Evolutionary conservation across 768 basidiomycete species (phyloP).

Genomic region (Collybiopsis confluens): DNA sequence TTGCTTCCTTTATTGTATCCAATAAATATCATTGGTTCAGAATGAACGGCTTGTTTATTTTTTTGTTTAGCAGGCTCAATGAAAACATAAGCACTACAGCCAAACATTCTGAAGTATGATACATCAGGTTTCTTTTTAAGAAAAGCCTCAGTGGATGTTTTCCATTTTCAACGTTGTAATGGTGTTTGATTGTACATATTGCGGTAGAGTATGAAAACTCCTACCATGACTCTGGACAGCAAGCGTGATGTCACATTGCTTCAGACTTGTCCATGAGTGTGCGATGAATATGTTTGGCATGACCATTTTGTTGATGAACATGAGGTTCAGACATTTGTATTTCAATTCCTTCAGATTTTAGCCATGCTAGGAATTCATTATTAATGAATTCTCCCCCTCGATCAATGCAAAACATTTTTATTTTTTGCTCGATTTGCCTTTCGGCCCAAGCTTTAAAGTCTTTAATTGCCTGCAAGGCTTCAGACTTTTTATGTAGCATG

Average conservation of each 20-base stretch:
- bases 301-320: slow-evolving; percentile 2
- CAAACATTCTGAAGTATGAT: neutral
- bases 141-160: too few relatives aligned
- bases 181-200: neutral
- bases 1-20: too few relatives aligned
- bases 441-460: neutral
- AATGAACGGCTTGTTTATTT: too few relatives aligned
- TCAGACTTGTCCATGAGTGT: neutral
- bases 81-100: neutral
- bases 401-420: neutral
- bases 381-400: neutral
- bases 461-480: neutral
- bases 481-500: neutral
- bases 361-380: neutral
- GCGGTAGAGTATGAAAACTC: neutral
- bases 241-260: neutral
- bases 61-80: too few relatives aligned
- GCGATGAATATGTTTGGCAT: neutral
- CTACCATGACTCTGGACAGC: neutral
- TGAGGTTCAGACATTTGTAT: neutral
- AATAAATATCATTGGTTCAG: too few relatives aligned
- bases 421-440: neutral
- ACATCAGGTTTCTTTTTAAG: neutral
- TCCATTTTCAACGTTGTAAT: neutral
- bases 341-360: neutral